A percentile compares a stretch with the other conserved stretches of the same genome.
phyloP scores from a whole-genome alignment of 441 rosid species.

The Euphorbia schlechtendalii region DNA sequence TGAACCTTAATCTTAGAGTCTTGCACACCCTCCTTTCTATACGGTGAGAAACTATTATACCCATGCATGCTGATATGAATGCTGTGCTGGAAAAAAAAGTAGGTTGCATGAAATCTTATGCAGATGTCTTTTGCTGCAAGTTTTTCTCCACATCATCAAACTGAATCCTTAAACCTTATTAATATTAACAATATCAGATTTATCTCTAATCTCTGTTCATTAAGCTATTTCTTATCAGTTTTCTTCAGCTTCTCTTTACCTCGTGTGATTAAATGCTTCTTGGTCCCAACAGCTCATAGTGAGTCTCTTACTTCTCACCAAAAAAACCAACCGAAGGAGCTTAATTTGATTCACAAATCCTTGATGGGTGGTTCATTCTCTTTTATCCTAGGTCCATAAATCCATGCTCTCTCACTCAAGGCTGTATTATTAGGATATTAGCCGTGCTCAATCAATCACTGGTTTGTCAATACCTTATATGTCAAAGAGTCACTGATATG shows the following conservation, averaged over 20 bases:
- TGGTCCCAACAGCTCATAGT: background rate
- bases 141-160: background rate
- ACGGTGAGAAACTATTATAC: background rate
- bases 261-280: background rate
- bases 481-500: background rate
- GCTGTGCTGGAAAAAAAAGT: background rate
- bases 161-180: background rate
- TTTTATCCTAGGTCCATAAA: background rate
- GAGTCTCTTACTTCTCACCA: background rate
- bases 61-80: background rate
- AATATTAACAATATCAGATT: background rate
- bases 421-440: no score
- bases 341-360: background rate
- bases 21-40: background rate
- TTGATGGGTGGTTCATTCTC: slow-evolving; percentile 1
- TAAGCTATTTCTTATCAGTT: background rate
- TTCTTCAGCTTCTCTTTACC: background rate
- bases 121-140: background rate
- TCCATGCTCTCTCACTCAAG: no score
- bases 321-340: background rate
- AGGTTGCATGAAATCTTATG: background rate
- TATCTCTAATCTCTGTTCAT: background rate
- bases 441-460: background rate
- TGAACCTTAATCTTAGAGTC: background rate
- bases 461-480: background rate